Conservation (phyloP, 345 rosid genomes). For the Eucalyptus polyanthemos region DNA sequence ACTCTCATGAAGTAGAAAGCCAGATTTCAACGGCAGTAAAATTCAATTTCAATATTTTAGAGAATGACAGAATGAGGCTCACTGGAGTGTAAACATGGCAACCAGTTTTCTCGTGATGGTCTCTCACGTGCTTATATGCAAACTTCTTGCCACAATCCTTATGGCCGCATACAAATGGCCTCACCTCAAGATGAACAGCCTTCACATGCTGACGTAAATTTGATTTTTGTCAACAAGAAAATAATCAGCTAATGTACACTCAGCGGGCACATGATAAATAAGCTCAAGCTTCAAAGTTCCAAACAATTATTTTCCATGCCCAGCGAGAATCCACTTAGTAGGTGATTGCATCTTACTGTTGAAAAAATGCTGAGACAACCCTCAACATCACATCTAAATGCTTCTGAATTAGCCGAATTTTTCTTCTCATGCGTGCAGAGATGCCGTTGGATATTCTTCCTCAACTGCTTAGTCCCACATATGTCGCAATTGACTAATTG, state of each 20-base stretch:
- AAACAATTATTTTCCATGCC: neutral
- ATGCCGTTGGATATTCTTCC: conserved; percentile 72
- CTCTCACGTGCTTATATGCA: no score
- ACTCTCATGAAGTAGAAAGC: no score
- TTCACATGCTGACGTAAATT: no score
- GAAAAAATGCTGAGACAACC: conserved; percentile 53
- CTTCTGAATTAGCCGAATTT: conserved; percentile 19
- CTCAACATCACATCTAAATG: conserved; percentile 35
- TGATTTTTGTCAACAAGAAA: no score
- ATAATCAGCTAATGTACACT: neutral
- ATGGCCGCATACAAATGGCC: no score
- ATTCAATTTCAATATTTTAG: no score
- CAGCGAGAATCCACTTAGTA: conserved; percentile 9
- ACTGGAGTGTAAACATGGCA: no score
- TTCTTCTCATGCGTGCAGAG: conserved; percentile 38
- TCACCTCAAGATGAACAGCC: no score
- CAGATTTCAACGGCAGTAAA: no score
- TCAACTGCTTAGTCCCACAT: conserved; percentile 56
- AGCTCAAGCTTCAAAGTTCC: conserved; percentile 20
- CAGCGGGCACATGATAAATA: neutral
- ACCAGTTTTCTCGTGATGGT: no score
- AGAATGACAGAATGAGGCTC: no score
- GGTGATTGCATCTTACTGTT: conserved; percentile 21
- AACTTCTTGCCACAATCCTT: no score
- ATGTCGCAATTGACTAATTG: conserved; percentile 22